Evolutionary conservation across 495 filamentous ascomycete genomes (phyloP).

Genomic region (Hyaloscypha bicolor): DNA sequence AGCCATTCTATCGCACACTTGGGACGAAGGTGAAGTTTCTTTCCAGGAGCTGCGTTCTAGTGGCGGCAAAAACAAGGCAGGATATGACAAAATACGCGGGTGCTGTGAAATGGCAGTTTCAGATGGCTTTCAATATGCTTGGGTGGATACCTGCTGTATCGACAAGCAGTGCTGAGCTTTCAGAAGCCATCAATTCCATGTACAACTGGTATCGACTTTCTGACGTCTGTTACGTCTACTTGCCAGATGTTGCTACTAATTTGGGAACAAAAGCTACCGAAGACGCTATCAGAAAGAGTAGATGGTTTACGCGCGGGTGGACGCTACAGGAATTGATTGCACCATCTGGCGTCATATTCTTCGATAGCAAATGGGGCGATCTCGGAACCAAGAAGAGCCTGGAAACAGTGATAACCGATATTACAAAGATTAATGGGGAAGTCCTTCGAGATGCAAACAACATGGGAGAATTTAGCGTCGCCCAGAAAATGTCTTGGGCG

Average conservation of each 20-base stretch:
- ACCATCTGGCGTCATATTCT: conserved; percentile 20
- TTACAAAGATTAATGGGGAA: conserved; percentile 7
- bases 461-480: conserved; percentile 15
- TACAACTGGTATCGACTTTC: conserved; percentile 33
- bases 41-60: conserved; percentile 29
- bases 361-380: not conserved
- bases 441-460: conserved; percentile 5
- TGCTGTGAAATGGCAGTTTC: conserved; percentile 28
- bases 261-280: not conserved
- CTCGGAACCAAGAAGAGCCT: conserved; percentile 12
- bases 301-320: conserved; percentile 33
- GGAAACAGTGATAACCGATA: not conserved
- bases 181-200: conserved; percentile 45
- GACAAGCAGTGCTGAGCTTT: conserved; percentile 37
- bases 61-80: not conserved
- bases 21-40: conserved; percentile 33
- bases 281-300: not conserved
- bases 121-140: conserved; percentile 27
- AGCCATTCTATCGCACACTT: conserved; percentile 35
- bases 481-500: conserved; percentile 34
- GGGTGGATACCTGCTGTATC: conserved; percentile 31
- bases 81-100: conserved; percentile 32
- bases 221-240: conserved; percentile 21
- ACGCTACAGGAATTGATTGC: conserved; percentile 40
- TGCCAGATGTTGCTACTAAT: conserved; percentile 12